phyloP scores from a whole-genome alignment of 2,329 filamentous ascomycete species.

The Cladosporium sp. region DNA sequence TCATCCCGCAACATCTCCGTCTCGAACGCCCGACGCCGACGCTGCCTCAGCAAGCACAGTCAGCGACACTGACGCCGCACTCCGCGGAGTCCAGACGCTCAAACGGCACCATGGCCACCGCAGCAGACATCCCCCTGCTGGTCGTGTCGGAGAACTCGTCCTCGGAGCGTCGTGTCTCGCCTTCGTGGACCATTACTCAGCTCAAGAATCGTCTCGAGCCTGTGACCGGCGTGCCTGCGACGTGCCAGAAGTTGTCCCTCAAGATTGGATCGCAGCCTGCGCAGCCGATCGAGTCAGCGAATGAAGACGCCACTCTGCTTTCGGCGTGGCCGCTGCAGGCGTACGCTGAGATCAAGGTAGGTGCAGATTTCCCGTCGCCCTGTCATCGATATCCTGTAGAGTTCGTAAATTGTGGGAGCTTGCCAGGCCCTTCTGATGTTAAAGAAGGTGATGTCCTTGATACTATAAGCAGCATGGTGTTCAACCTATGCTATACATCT shows the following conservation, averaged over 20 bases:
- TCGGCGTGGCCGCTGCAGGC: slow-evolving; percentile 60
- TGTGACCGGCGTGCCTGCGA: slow-evolving; percentile 83
- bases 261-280: slow-evolving; percentile 58
- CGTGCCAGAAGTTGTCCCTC: slow-evolving; percentile 67
- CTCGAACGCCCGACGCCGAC: neutral
- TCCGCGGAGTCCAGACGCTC: neutral
- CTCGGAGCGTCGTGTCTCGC: slow-evolving; percentile 85
- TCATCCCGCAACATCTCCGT: neutral
- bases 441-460: too few relatives aligned
- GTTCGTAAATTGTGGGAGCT: too few relatives aligned
- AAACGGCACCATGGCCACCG: slow-evolving; percentile 18
- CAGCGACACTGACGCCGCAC: neutral
- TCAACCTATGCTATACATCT: too few relatives aligned
- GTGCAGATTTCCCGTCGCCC: slow-evolving; percentile 31
- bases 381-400: too few relatives aligned
- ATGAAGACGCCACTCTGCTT: slow-evolving; percentile 66
- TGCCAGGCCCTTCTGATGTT: too few relatives aligned
- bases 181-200: slow-evolving; percentile 80
- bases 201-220: slow-evolving; percentile 85
- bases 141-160: slow-evolving; percentile 70
- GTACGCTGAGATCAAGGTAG: slow-evolving; percentile 75
- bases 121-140: slow-evolving; percentile 67
- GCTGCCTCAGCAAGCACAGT: neutral
- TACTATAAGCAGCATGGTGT: too few relatives aligned
- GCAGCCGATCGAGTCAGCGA: slow-evolving; percentile 59